Percentiles rank a stretch among this genome's conserved stretches.
Conservation (phyloP, 768 basidiomycete species). For the Termitomyces sp. region DNA sequence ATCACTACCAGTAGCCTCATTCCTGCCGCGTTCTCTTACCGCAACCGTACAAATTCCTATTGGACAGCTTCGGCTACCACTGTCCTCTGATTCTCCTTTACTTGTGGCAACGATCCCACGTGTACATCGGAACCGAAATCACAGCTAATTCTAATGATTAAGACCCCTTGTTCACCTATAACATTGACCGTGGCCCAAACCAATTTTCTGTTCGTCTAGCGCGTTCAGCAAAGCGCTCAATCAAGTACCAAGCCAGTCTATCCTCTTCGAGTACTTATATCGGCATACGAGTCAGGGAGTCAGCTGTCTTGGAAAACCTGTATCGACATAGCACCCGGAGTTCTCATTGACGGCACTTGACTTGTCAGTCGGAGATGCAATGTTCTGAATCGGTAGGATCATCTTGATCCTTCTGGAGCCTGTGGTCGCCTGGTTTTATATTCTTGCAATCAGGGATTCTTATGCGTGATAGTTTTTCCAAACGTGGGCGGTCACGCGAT, state of each 20-base stretch:
- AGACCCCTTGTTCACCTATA: not conserved
- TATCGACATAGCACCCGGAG: not conserved
- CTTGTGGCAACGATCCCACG: not conserved
- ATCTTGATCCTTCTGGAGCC: not conserved
- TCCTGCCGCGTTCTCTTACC: not conserved
- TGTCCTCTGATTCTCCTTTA: not conserved
- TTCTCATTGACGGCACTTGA: not conserved
- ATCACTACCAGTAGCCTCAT: not conserved
- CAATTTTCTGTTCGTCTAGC: not conserved
- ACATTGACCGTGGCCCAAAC: not conserved
- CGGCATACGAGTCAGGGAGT: not conserved
- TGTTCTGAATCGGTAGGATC: not conserved
- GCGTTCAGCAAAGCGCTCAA: not conserved
- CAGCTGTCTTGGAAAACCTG: not conserved
- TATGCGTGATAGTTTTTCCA: slow-evolving; percentile 1
- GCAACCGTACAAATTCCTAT: not conserved
- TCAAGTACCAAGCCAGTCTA: not conserved
- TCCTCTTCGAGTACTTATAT: not conserved
- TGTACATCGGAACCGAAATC: not conserved
- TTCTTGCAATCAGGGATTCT: not conserved
- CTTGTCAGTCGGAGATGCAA: not conserved
- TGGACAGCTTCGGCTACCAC: not conserved
- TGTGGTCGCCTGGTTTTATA: not conserved
- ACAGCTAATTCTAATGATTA: not conserved
- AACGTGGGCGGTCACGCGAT: slow-evolving; percentile 3